Conservation (phyloP, 1,284 basidiomycete species). For the Cronartium ribicola region DNA sequence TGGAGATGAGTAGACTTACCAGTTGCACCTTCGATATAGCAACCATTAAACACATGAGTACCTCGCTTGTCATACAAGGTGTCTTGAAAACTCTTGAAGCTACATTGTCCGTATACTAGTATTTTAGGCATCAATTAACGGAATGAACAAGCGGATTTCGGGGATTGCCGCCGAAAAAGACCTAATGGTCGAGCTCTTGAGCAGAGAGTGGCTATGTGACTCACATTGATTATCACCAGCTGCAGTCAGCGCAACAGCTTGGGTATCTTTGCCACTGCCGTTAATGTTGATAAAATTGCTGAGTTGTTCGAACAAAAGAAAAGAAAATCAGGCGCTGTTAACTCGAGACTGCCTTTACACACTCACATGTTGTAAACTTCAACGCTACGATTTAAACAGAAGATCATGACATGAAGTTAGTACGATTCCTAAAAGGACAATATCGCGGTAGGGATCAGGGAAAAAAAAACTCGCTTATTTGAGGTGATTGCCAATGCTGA, state of each 20-base stretch:
- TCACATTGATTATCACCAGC: conserved; percentile 20
- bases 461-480: neutral
- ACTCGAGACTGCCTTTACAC: neutral
- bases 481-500: neutral
- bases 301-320: neutral
- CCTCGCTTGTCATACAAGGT: conserved; percentile 27
- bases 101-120: conserved; percentile 10
- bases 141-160: neutral
- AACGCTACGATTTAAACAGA: neutral
- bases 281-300: conserved; percentile 30
- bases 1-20: conserved; percentile 2
- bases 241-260: conserved; percentile 32
- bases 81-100: conserved; percentile 36
- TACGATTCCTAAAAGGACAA: too few species aligned
- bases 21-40: conserved; percentile 24
- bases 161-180: neutral
- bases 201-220: neutral
- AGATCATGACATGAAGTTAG: neutral
- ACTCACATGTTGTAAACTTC: conserved; percentile 5
- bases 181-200: too few species aligned
- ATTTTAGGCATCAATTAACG: neutral
- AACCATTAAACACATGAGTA: conserved; percentile 18
- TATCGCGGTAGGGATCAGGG: neutral
- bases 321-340: neutral
- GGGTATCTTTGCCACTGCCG: conserved; percentile 29